Base-by-base conservation (phyloP, 257 asterid genomes). In the Solanum virginianum region DNA sequence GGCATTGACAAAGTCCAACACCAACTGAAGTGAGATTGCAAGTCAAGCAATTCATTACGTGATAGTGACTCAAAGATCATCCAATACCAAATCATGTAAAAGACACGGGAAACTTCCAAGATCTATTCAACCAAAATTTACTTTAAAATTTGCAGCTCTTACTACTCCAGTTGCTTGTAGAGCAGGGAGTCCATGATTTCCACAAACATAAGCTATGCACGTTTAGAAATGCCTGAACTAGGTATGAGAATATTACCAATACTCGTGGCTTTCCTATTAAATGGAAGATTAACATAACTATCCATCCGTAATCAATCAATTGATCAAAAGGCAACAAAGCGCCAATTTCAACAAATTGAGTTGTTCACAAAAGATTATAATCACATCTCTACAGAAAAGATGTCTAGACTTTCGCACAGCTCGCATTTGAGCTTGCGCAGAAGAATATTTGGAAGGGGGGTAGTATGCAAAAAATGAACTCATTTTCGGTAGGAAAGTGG, bases 61-160 rank as follows among this genome's bases (percentile, higher is more conserved):
- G 80, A 83, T 83, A 66, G 85, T 11, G 80, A 83, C 80, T 62
- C 85, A 63, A 63, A 65, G 63, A 82, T 63, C 29, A 70, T 47
- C 79, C 39, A 16, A 45, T 43, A 14, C 72, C 60, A 26, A 43
- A 82, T 82, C 72, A 36, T 82, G 75, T 62, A 60, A 41, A 14
- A 17, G n/a, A 18, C 32, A 11, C 20, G 53, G 55, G 84, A 80
- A 80, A 60, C 71, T 80, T 56, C 84, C 70, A 29, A 32, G 8
- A 56, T n/a, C 29, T 20, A 45, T 12, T 18, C 54, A 63, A 63
- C 10, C 71, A 24, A 26, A 36, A 36, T 36, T 63, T 66, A 12
- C 20, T 66, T 29, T 65, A 14, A 10, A 70, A 18, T 16, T 18
- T 5, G 17, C 17, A 18, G 10, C 18, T 70, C 80, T 70, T 70